Conservation (phyloP, 805 yeast species). For the Scheffersomyces lignosus region DNA sequence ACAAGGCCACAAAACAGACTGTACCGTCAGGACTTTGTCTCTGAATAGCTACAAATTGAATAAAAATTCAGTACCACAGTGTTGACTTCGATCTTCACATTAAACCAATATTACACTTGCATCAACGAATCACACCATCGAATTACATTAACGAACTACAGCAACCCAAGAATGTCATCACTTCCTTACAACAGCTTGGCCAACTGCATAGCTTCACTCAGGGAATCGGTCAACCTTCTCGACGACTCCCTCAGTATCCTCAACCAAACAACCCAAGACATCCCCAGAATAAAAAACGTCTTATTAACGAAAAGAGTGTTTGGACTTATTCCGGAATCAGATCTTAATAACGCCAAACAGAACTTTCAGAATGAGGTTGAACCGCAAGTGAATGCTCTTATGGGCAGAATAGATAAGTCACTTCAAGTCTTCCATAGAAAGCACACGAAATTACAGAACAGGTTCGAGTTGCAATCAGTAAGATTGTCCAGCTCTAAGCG, state of each 20-base stretch:
- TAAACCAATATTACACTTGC: too few species aligned
- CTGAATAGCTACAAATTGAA: too few species aligned
- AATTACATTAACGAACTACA: too few species aligned
- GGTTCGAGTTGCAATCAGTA: conserved; percentile 41
- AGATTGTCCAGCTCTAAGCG: conserved; percentile 26
- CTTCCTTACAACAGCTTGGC: conserved; percentile 6
- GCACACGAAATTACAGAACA: conserved; percentile 31
- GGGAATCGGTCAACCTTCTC: conserved; percentile 33
- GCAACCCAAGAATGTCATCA: too few species aligned
- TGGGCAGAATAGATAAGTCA: conserved; percentile 31
- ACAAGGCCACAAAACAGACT: too few species aligned
- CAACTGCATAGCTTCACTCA: conserved; percentile 33
- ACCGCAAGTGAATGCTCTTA: conserved; percentile 40
- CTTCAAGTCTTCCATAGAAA: conserved; percentile 32
- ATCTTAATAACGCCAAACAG: conserved; percentile 40
- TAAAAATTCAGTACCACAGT: too few species aligned
- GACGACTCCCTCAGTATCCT: conserved; percentile 32
- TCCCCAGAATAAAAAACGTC: conserved; percentile 37
- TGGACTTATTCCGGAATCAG: conserved; percentile 51
- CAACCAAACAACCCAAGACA: conserved; percentile 39
- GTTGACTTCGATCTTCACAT: too few species aligned
- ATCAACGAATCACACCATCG: too few species aligned
- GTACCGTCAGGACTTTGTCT: too few species aligned
- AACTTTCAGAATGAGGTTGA: conserved; percentile 36
- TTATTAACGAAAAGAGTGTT: conserved; percentile 48